Evolutionary conservation across 2,329 filamentous ascomycete species (phyloP).

Genomic region (Penicillium expansum): DNA sequence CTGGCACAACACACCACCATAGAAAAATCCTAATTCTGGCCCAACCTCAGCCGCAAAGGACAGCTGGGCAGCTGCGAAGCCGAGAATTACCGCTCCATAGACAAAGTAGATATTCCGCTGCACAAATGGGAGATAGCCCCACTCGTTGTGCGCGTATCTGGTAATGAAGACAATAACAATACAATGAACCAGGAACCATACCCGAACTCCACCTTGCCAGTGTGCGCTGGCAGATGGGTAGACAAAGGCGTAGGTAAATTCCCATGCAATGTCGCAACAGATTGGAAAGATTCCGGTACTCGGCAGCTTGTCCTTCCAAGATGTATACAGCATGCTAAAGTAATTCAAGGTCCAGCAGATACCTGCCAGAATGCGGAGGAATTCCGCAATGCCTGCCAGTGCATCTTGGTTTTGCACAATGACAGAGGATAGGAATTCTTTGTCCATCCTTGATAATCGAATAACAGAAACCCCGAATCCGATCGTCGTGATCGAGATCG

Average conservation of each 20-base stretch:
- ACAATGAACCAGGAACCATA: conserved; percentile 1
- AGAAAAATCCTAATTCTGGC: background rate
- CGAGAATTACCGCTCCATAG: background rate
- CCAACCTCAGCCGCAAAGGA: background rate
- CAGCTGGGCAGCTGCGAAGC: background rate
- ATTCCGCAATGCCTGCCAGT: background rate
- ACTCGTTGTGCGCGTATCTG: background rate
- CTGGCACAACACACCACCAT: conserved; percentile 5
- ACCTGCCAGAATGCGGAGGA: conserved; percentile 17
- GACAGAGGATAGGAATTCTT: too few relatives aligned
- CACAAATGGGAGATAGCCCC: conserved; percentile 1
- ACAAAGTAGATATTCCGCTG: conserved; percentile 3
- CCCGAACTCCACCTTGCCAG: background rate
- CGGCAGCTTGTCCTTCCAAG: background rate
- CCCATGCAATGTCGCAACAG: conserved; percentile 9
- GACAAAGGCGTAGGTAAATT: conserved; percentile 6
- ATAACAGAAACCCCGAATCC: too few relatives aligned
- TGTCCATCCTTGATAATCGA: too few relatives aligned
- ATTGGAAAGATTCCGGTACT: conserved; percentile 6
- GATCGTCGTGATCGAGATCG: too few relatives aligned
- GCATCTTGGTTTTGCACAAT: background rate
- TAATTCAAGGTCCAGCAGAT: conserved; percentile 8
- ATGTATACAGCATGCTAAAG: background rate
- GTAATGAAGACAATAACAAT: background rate
- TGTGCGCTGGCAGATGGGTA: background rate